Evolutionary conservation across 2,329 filamentous ascomycete genomes (phyloP).

Genomic region (Trichothecium sympodiale): DNA sequence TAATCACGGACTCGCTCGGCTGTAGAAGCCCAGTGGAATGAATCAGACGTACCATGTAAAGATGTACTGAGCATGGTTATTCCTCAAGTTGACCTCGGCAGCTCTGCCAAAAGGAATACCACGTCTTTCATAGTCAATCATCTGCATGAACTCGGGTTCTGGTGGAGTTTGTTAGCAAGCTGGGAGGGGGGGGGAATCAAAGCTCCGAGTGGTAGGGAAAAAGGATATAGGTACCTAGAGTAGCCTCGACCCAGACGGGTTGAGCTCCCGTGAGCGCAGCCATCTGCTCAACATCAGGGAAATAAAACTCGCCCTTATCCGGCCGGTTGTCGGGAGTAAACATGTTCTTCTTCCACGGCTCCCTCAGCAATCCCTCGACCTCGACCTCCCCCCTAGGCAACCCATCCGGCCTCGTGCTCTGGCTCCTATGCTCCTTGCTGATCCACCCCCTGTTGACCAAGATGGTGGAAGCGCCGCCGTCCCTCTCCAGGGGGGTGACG

Average conservation of each 20-base stretch:
- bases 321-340: constrained; percentile 90
- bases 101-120: constrained; percentile 84
- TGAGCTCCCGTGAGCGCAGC: constrained; percentile 71
- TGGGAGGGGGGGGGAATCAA: background rate
- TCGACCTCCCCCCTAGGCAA: constrained; percentile 61
- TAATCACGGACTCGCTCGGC: background rate
- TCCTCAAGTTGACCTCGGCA: constrained; percentile 83
- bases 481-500: constrained; percentile 77
- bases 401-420: constrained; percentile 52
- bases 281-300: constrained; percentile 91
- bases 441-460: constrained; percentile 92
- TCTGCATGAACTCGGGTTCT: constrained; percentile 70
- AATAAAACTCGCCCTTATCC: constrained; percentile 79
- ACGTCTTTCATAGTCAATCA: constrained; percentile 63
- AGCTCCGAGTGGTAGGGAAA: background rate
- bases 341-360: constrained; percentile 95
- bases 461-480: constrained; percentile 52
- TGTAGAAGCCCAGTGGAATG: no score
- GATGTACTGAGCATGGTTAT: constrained; percentile 97
- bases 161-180: constrained; percentile 2
- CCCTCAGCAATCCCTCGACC: constrained; percentile 73
- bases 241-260: constrained; percentile 90
- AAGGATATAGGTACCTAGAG: constrained; percentile 56
- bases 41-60: constrained; percentile 73
- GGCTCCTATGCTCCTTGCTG: constrained; percentile 57